Base-by-base conservation (phyloP, 2,329 filamentous ascomycete species). In the Pseudocercospora fuligena region DNA sequence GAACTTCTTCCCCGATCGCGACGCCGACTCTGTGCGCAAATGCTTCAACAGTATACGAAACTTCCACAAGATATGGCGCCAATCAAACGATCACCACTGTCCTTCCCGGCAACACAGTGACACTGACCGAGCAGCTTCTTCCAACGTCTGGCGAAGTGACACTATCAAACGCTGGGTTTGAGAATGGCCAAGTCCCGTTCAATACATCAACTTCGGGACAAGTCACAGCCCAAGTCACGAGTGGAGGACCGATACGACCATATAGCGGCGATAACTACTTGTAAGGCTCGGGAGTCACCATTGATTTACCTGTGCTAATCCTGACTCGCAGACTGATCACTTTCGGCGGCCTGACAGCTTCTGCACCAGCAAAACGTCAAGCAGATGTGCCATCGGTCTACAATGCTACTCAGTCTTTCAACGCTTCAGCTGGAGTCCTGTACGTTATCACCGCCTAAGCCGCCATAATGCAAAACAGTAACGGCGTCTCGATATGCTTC, bases 351-450 rank as follows among this genome's bases (percentile, higher is more conserved):
- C 19, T 33, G 8, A 29, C 47, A 23, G 27, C 27, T 27, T 5
- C 59, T 25, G 25, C 31, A 25, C 29, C 21, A 16, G 16, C 19
- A 5, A 46, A 49, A 21, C 40, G 63, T 56, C 63, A 61, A 27
- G 12, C 31, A 7, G 21, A 2, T 19, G 21, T 31, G 21, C 21
- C 57, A 12, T 49, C 56, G 25, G 36, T 46, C 4, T 68, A 68
- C 54, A 68, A 68, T 27, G 63, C 62, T 43, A 68, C 66, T 14
- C 66, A 66, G 29, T n/a, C 40, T 11, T 68, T 68, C 56, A 12
- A 63, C 0, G 63, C 66, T 16, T 43, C 43, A 5, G 54, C 63
- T 1, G 60, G 66, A 12, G 43, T 5, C 3, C 33, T 29, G 0
- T 66, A 66, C 33, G 60, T 60, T 12, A 40, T 68, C 33, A 61